Conservation (phyloP, 495 filamentous ascomycete species). For the Daldinia caldariorum region DNA sequence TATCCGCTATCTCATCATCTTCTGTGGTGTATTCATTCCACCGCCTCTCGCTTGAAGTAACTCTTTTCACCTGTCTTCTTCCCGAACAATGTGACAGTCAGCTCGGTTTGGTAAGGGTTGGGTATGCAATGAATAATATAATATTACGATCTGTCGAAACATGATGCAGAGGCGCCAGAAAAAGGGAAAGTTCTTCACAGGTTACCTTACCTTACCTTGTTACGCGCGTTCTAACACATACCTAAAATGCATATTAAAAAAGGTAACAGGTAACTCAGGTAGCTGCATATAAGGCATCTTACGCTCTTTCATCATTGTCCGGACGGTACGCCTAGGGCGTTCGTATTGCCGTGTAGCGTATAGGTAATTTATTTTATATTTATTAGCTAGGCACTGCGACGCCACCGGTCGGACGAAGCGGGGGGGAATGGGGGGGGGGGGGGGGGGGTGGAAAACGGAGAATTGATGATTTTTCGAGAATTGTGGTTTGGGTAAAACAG, state of each 20-base stretch:
- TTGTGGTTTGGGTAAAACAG: too few species aligned
- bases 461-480: too few species aligned
- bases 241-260: too few species aligned
- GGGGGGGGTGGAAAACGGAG: too few species aligned
- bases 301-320: too few species aligned
- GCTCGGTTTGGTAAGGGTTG: not conserved
- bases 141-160: constrained; percentile 3
- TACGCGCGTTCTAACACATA: constrained; percentile 6
- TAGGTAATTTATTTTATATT: constrained; percentile 2
- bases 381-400: constrained; percentile 1
- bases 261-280: too few species aligned
- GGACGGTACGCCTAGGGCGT: constrained; percentile 16
- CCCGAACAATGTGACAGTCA: not conserved
- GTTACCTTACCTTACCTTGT: not conserved
- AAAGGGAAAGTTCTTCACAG: not conserved
- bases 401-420: too few species aligned
- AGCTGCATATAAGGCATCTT: too few species aligned
- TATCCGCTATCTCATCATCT: constrained; percentile 1
- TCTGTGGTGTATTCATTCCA: not conserved
- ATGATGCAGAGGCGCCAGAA: constrained; percentile 1
- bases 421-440: too few species aligned
- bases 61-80: not conserved
- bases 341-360: constrained; percentile 21
- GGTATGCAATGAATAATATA: constrained; percentile 2
- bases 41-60: not conserved